Evolutionary conservation across 208 protist genomes (phyloP), one percentile per base, ranked within the genome.

Genomic region (Leishmania major): DNA sequence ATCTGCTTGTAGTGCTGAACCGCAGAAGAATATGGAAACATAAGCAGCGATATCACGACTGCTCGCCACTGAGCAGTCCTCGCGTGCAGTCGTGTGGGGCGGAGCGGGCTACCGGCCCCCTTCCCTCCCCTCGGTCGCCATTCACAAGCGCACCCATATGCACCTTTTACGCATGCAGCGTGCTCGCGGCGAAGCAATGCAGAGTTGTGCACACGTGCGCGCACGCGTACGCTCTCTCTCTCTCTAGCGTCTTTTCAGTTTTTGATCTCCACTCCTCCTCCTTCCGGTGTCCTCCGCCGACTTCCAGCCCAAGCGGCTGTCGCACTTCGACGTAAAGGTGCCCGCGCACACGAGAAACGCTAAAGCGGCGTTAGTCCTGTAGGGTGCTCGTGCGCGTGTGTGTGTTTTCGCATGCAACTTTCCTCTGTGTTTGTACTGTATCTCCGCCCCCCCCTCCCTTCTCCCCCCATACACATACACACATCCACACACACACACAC

Each of bases 381-480:
- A 62, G 53, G 3, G 53, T 25, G 53, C 19, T 57, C 53, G 53
- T 57, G 53, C 53, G 57, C 11, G 57, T 11, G 60, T 10, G 60
- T 40, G 25, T 40, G 60, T 17, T 10, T 67, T 7, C 31, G 60
- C 57, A 2, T 0, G 57, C 19, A 25, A n/a, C 57, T n/a, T n/a
- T 15, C 25, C 8, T 62, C 57, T 62, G 57, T 11, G 25, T 10
- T n/a, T 62, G 57, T 25, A 31, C 60, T 37, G 5, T 5, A 37
- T 69, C 13, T 47, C 19, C 19, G 13, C 37, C 19, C 15, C 22
- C 37, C 31, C 37, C n/a, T n/a, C 13, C 31, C 15, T 17, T 45
- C 53, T 22, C 31, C 53, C 5, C 35, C 62, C 69, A 45, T 47
- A 62, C 72, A 78, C 51, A 73, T n/a, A 75, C 71, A 70, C 51